Evolutionary conservation across 768 basidiomycete species (phyloP).

Genomic region (Boletales sp.): DNA sequence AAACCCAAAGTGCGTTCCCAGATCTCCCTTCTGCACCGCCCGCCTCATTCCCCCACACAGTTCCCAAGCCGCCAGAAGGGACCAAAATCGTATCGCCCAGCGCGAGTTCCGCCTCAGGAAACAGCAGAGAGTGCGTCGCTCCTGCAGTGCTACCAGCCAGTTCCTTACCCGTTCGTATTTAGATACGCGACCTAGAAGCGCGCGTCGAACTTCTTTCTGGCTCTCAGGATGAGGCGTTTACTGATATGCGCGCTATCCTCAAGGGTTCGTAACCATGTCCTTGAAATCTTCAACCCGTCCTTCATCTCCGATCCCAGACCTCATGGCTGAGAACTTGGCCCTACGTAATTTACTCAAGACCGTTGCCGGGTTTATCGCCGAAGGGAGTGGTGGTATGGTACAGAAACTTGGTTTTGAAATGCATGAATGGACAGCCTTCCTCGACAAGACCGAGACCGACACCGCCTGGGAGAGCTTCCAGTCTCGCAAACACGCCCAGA

Average conservation of each 20-base stretch:
- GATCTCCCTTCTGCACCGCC: constrained; percentile 4
- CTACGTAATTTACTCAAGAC: constrained; percentile 75
- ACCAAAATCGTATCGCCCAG: constrained; percentile 91
- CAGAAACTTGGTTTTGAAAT: constrained; percentile 77
- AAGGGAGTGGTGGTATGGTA: constrained; percentile 75
- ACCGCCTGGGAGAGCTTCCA: constrained; percentile 91
- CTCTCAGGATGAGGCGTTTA: constrained; percentile 84
- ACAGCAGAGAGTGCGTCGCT: constrained; percentile 66
- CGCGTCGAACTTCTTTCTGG: constrained; percentile 93
- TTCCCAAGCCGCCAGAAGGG: constrained; percentile 83
- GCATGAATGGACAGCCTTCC: constrained; percentile 73
- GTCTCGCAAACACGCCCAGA: constrained; percentile 48
- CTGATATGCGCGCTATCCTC: constrained; percentile 77
- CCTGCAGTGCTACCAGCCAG: background rate
- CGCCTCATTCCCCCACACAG: constrained; percentile 36
- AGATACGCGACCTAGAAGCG: constrained; percentile 96
- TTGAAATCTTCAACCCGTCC: background rate
- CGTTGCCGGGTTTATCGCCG: constrained; percentile 79
- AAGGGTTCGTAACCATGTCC: constrained; percentile 47
- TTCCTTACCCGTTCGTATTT: constrained; percentile 3
- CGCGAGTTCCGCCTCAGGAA: constrained; percentile 90
- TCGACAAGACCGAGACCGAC: constrained; percentile 88
- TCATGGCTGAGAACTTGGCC: constrained; percentile 87
- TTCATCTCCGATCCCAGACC: constrained; percentile 43
- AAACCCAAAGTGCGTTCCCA: constrained; percentile 70